phyloP scores from a whole-genome alignment of 2,329 filamentous ascomycete species.

The Hypoxylon sp. region DNA sequence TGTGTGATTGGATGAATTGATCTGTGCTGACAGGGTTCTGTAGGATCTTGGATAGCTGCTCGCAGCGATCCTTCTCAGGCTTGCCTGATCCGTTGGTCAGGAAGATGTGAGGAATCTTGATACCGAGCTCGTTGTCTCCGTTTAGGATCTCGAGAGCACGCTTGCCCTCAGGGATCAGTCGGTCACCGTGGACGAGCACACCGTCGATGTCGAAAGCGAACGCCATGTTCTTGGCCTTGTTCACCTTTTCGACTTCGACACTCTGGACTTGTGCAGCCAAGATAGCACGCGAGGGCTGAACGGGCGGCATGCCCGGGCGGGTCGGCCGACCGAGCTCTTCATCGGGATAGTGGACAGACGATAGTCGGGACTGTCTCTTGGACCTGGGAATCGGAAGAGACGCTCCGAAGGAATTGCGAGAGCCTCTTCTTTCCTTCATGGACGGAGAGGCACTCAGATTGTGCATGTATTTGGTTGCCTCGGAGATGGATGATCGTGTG shows the following conservation, averaged over 20 bases:
- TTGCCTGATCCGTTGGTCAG: slow-evolving; percentile 82
- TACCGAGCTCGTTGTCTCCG: slow-evolving; percentile 82
- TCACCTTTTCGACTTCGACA: slow-evolving; percentile 75
- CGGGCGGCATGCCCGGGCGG: slow-evolving; percentile 70
- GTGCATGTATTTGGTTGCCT: slow-evolving; percentile 80
- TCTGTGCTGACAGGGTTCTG: slow-evolving; percentile 75
- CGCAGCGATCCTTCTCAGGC: slow-evolving; percentile 74
- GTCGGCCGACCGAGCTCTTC: slow-evolving; percentile 62
- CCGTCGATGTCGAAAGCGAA: slow-evolving; percentile 87
- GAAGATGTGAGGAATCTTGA: slow-evolving; percentile 83
- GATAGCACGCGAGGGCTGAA: slow-evolving; percentile 75
- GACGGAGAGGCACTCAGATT: slow-evolving; percentile 77
- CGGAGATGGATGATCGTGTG: slow-evolving; percentile 76
- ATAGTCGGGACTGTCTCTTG: slow-evolving; percentile 77
- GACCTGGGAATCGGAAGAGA: slow-evolving; percentile 80
- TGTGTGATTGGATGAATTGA: slow-evolving; percentile 84
- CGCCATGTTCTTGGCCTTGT: slow-evolving; percentile 82
- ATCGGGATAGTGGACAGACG: slow-evolving; percentile 65
- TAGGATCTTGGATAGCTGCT: slow-evolving; percentile 77
- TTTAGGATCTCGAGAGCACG: slow-evolving; percentile 79
- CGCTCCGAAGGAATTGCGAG: slow-evolving; percentile 82
- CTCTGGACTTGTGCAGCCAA: slow-evolving; percentile 79
- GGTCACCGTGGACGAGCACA: slow-evolving; percentile 80
- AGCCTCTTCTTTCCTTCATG: slow-evolving; percentile 75
- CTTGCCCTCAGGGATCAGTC: slow-evolving; percentile 77